These are phyloP conservation scores for Skeletonema tropicum DNA, from an alignment of 108 stramenopile species.

Conservation along the genomic window DNA sequence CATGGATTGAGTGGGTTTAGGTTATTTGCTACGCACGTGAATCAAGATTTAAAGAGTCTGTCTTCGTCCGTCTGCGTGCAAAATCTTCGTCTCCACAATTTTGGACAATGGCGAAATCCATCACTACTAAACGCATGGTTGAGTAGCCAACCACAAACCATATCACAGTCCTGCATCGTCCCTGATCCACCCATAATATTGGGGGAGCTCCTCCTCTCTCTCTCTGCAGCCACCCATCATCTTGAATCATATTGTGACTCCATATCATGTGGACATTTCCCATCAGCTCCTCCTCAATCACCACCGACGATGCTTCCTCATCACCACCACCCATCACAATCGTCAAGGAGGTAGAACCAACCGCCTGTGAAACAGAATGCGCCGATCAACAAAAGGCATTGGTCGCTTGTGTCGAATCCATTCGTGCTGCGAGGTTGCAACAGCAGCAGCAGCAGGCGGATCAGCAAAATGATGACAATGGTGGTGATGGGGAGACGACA, in stretches of 20 bases:
- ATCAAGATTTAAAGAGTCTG: too few species aligned
- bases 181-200: too few species aligned
- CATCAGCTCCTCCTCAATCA: neutral
- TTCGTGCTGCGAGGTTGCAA: slow-evolving; percentile 18
- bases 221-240: too few species aligned
- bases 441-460: neutral
- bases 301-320: neutral
- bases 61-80: neutral
- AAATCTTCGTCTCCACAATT: neutral
- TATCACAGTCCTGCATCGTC: neutral
- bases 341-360: neutral
- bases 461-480: slow-evolving; percentile 1
- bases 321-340: neutral
- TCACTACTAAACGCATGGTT: neutral
- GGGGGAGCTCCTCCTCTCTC: too few species aligned
- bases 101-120: neutral
- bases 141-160: neutral
- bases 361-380: slow-evolving; percentile 36
- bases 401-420: slow-evolving; percentile 39
- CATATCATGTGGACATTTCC: slow-evolving; percentile 4
- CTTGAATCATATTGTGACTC: neutral
- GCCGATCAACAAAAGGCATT: slow-evolving; percentile 16
- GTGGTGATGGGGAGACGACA: neutral
- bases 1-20: too few species aligned
- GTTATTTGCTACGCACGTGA: too few species aligned